Percentiles rank a stretch among this genome's conserved stretches.
Evolutionary conservation across 768 basidiomycete species (phyloP).

Genomic region (Chiua virens): DNA sequence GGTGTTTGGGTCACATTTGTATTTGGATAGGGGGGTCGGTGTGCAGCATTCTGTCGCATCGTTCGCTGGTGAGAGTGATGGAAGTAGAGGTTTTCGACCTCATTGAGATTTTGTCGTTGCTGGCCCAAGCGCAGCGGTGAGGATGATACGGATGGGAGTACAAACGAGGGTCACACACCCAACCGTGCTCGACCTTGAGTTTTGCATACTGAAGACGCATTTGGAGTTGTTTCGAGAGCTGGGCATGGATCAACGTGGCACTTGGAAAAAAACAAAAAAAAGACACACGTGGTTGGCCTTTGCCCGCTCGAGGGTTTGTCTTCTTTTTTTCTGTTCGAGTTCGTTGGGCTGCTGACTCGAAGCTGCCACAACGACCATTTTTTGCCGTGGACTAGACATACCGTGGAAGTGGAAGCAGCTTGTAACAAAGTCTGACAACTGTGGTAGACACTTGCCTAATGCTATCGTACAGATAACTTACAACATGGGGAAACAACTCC

Average conservation of each 20-base stretch:
- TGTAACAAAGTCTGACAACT: too few species aligned
- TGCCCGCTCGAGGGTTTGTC: constrained; percentile 53
- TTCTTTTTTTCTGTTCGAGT: constrained; percentile 40
- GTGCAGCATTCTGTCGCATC: constrained; percentile 14
- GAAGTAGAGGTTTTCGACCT: constrained; percentile 83
- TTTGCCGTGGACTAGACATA: constrained; percentile 12
- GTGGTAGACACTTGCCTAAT: too few species aligned
- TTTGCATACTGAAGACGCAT: constrained; percentile 74
- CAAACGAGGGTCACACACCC: constrained; percentile 49
- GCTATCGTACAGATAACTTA: too few species aligned
- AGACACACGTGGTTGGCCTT: constrained; percentile 56
- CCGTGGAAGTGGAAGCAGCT: too few species aligned
- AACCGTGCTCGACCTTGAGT: constrained; percentile 79
- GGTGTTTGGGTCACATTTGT: too few species aligned
- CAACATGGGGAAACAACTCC: too few species aligned
- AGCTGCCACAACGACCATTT: constrained; percentile 21
- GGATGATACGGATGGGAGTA: not conserved
- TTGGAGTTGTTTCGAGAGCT: constrained; percentile 73
- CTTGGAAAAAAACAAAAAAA: not conserved
- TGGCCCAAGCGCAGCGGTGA: constrained; percentile 23
- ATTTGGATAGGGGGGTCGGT: constrained; percentile 17
- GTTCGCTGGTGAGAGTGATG: constrained; percentile 59
- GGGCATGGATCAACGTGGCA: not conserved
- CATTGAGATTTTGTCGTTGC: constrained; percentile 78
- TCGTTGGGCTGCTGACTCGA: constrained; percentile 29